phyloP scores from a whole-genome alignment of 2,329 filamentous ascomycete species.

The Trematosphaeria pertusa region DNA sequence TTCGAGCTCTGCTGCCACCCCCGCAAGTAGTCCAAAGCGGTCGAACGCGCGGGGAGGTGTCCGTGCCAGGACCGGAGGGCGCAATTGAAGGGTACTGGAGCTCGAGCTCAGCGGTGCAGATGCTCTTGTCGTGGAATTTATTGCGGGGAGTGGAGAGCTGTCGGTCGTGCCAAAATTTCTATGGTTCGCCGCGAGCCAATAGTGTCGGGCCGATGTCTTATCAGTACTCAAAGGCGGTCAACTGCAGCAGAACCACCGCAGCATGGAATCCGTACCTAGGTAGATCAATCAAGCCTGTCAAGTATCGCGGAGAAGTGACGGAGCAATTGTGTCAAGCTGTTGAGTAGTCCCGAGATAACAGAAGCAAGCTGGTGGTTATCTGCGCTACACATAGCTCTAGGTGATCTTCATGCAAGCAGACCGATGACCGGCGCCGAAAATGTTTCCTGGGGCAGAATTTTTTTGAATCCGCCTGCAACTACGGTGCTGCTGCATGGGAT shows the following conservation, averaged over 20 bases:
- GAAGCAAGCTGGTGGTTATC: too few species aligned
- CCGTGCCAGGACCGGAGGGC: slow-evolving; percentile 24
- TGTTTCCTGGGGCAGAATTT: slow-evolving; percentile 2
- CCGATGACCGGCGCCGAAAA: slow-evolving; percentile 21
- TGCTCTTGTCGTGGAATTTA: slow-evolving; percentile 34
- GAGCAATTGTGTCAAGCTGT: too few species aligned
- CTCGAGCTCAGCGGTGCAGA: slow-evolving; percentile 37
- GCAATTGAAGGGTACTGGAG: slow-evolving; percentile 42
- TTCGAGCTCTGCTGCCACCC: slow-evolving; percentile 37
- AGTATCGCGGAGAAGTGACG: too few species aligned
- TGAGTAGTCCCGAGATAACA: too few species aligned
- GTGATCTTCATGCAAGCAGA: background rate
- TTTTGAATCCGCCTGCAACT: slow-evolving; percentile 15
- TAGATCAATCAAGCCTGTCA: too few species aligned
- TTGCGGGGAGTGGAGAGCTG: slow-evolving; percentile 43
- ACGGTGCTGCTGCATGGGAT: slow-evolving; percentile 17
- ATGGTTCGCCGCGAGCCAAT: slow-evolving; percentile 34
- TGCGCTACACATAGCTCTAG: too few species aligned
- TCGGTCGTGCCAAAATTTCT: slow-evolving; percentile 42
- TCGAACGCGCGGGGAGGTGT: slow-evolving; percentile 24
- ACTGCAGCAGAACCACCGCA: background rate
- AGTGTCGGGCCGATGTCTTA: slow-evolving; percentile 41
- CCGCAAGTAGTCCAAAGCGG: slow-evolving; percentile 20
- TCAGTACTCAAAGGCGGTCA: slow-evolving; percentile 31
- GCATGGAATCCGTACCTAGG: too few species aligned